These are phyloP conservation scores for Syncephalastrum monosporum DNA, from an alignment of 371 early-diverging fungal genomes.

Conservation along the genomic window DNA sequence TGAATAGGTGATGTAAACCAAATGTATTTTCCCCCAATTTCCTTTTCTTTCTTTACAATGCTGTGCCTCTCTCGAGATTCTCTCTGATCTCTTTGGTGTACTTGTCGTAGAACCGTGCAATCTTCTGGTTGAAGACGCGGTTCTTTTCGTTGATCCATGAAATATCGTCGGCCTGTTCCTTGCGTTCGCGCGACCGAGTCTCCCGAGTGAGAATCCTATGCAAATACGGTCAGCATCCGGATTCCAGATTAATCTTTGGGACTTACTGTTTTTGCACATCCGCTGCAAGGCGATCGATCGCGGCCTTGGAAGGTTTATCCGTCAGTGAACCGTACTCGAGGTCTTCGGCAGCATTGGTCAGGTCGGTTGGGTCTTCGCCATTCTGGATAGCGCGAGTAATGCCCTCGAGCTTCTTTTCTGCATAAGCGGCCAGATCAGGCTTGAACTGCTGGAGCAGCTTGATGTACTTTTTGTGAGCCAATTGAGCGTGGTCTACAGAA, in stretches of 20 bases:
- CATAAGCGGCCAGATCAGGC: conserved; percentile 79
- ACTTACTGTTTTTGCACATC: conserved; percentile 80
- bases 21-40: conserved; percentile 1
- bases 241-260: background rate
- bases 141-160: conserved; percentile 97
- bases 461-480: conserved; percentile 86
- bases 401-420: conserved; percentile 60
- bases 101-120: conserved; percentile 89
- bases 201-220: conserved; percentile 62
- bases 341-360: conserved; percentile 69
- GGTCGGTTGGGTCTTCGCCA: conserved; percentile 47
- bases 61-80: conserved; percentile 86
- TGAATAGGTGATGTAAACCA: no score
- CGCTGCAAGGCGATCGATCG: conserved; percentile 71
- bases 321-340: conserved; percentile 65
- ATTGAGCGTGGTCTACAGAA: conserved; percentile 73
- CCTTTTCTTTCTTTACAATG: conserved; percentile 37
- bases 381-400: conserved; percentile 38
- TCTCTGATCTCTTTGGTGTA: conserved; percentile 92
- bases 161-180: conserved; percentile 82
- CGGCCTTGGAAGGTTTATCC: conserved; percentile 62
- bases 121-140: conserved; percentile 93
- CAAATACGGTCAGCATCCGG: background rate
- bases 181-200: conserved; percentile 71
- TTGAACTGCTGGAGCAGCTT: conserved; percentile 75